Base-by-base conservation (phyloP, 2,329 filamentous ascomycete species). In the Phialophora macrospora region DNA sequence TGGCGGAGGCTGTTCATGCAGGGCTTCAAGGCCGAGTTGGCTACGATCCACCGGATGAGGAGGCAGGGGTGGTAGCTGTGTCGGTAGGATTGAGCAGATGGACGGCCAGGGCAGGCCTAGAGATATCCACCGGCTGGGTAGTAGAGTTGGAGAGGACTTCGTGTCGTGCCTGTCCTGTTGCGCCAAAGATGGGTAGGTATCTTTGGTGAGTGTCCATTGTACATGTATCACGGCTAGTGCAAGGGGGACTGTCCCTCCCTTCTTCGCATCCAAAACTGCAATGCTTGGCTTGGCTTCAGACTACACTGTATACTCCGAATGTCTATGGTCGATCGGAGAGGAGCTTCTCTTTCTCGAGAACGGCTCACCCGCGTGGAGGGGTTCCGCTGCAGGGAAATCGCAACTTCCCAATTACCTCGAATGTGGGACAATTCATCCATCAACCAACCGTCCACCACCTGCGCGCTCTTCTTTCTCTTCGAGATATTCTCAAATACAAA, bases 1-100 rank as follows among this genome's bases (percentile, higher is more conserved):
- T 82, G 80, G 80, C 76, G 78, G 72, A 77, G 73, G 64, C 64
- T 80, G 72, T 82, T 82, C 67, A 78, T 77, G 70, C 77, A 75
- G 57, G 80, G 79, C 12, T 82, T 81, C 70, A 66, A 76, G 63
- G 70, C 75, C 51, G 80, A 80, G 62, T 77, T 80, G 66, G 70
- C 62, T 49, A 76, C 77, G 72, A 79, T 81, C 62, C 72, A 79
- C 70, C 75, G 75, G 60, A 80, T 82, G 79, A 77, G 77, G 69
- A 74, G 73, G 22, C 80, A 82, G 73, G 80, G 80, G 12, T 82
- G 80, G 80, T 82, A 75, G 68, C 20, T 41, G n/a, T 14, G 4
- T 17, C 1, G 34, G 12, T 30, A n/a, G 14, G 14, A 17, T 41
- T 41, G 38, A 41, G 38, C 30, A 30, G 30, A 30, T 30, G 30